phyloP scores from a whole-genome alignment of 192 early-diverging fungal species.

The Podochytrium sp. region DNA sequence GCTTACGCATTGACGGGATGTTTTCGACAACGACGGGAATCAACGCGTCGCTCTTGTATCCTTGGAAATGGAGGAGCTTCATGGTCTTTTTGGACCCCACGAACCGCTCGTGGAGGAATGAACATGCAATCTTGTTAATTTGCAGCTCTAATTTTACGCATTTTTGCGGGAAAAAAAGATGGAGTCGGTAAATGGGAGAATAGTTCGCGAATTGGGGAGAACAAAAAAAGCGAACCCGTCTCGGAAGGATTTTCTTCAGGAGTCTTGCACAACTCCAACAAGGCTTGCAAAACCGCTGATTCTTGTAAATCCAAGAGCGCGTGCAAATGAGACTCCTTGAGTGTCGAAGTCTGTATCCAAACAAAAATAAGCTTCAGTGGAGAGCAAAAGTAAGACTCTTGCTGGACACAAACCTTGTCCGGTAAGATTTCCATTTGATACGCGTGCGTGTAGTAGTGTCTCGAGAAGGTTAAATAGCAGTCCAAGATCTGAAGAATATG shows the following conservation, averaged over 20 bases:
- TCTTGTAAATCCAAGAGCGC: slow-evolving; percentile 35
- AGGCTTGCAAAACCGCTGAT: slow-evolving; percentile 27
- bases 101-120: slow-evolving; percentile 45
- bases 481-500: slow-evolving; percentile 26
- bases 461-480: slow-evolving; percentile 28
- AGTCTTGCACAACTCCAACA: slow-evolving; percentile 17
- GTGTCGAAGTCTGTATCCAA: not conserved
- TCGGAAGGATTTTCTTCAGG: not conserved
- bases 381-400: not conserved
- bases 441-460: slow-evolving; percentile 6
- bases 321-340: slow-evolving; percentile 33
- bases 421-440: slow-evolving; percentile 11
- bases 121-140: not conserved
- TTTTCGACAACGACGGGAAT: slow-evolving; percentile 27
- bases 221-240: not conserved
- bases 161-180: no score
- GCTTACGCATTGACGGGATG: slow-evolving; percentile 48
- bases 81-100: slow-evolving; percentile 33
- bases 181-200: no score
- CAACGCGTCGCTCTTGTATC: slow-evolving; percentile 26
- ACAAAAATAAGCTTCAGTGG: not conserved
- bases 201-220: no score
- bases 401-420: slow-evolving; percentile 16
- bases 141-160: not conserved
- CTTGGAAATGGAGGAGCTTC: slow-evolving; percentile 43